A percentile compares a stretch with the other conserved stretches of the same genome.
phyloP scores from a whole-genome alignment of 257 asterid species.

The Hygrophila difformis region DNA sequence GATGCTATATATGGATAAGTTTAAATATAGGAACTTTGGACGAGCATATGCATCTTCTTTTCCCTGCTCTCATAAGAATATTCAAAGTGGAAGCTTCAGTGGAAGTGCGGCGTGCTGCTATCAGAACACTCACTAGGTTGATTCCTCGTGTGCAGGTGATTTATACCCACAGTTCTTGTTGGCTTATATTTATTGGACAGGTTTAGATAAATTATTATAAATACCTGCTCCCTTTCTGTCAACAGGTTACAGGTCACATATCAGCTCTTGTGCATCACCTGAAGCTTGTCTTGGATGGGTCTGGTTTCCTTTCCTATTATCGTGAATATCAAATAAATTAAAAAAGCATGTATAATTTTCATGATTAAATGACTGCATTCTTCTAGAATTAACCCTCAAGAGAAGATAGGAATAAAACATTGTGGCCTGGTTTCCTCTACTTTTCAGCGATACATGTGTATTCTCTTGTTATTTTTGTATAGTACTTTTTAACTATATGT shows the following conservation, averaged over 20 bases:
- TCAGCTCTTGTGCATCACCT: conserved; percentile 93
- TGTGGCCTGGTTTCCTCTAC: not conserved
- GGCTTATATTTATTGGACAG: too few relatives aligned
- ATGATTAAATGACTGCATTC: too few relatives aligned
- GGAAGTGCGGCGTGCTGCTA: conserved; percentile 88
- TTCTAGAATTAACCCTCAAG: too few relatives aligned
- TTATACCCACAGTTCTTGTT: too few relatives aligned
- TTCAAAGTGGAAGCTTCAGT: conserved; percentile 88
- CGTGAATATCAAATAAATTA: conserved; percentile 10
- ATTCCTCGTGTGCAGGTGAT: conserved; percentile 99
- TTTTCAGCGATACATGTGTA: conserved; percentile 11
- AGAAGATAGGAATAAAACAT: conserved; percentile 4
- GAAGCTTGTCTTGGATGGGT: conserved; percentile 98
- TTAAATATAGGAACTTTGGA: conserved; percentile 84
- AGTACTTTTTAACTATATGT: not conserved
- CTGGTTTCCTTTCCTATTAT: conserved; percentile 25
- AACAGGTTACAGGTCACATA: conserved; percentile 92
- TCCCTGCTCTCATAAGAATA: conserved; percentile 91
- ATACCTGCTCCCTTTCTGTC: conserved; percentile 12
- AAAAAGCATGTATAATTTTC: not conserved
- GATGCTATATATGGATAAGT: conserved; percentile 3
- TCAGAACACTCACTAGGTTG: too few relatives aligned
- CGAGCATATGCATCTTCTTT: conserved; percentile 96
- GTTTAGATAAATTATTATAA: too few relatives aligned
- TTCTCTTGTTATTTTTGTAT: not conserved